Conservation (phyloP, 2,329 filamentous ascomycete genomes). For the Aspergillus tamarii region DNA sequence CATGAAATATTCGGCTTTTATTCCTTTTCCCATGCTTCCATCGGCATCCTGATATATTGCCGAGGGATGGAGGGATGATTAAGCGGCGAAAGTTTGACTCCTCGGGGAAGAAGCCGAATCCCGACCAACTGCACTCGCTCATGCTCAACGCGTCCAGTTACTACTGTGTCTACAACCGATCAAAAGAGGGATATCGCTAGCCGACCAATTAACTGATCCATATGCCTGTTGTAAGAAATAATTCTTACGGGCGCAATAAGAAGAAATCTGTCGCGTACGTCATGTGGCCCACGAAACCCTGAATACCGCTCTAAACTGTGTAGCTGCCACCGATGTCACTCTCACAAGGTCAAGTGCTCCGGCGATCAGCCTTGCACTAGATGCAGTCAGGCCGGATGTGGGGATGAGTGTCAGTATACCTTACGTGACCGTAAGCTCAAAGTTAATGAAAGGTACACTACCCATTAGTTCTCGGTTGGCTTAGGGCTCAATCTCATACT, state of each 20-base stretch:
- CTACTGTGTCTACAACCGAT: background rate
- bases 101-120: slow-evolving; percentile 11
- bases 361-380: slow-evolving; percentile 44
- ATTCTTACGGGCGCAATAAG: slow-evolving; percentile 10
- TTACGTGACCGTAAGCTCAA: slow-evolving; percentile 43
- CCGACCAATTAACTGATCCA: background rate
- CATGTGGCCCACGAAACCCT: background rate
- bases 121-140: slow-evolving; percentile 5
- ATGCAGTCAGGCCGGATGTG: slow-evolving; percentile 36
- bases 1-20: too few species aligned
- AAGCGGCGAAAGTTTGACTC: background rate
- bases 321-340: slow-evolving; percentile 44
- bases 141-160: background rate
- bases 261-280: slow-evolving; percentile 22
- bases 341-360: slow-evolving; percentile 49
- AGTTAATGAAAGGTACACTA: slow-evolving; percentile 25
- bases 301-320: background rate
- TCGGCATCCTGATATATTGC: background rate
- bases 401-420: slow-evolving; percentile 38
- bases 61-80: slow-evolving; percentile 10
- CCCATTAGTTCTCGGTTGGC: background rate
- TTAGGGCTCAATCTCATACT: background rate
- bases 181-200: background rate
- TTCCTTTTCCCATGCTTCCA: background rate
- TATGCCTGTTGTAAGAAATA: slow-evolving; percentile 14